Evolutionary conservation across 495 filamentous ascomycete species (phyloP), one percentile per base, ranked within the genome.

Genomic region (Cairneyella variabilis): DNA sequence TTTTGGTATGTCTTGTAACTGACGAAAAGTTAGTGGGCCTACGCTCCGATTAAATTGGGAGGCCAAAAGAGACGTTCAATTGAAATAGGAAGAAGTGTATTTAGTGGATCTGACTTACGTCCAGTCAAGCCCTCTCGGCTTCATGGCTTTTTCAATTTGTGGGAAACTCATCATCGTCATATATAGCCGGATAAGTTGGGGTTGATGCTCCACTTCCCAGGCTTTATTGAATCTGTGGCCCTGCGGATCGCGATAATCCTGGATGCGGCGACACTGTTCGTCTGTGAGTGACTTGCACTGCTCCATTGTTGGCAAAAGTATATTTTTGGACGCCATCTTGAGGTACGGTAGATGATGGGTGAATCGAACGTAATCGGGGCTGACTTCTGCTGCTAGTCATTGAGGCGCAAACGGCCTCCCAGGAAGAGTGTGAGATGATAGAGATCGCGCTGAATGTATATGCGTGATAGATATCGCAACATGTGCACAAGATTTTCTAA

Each of bases 81-180:
- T n/a, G n/a, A n/a, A n/a, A n/a, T n/a, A n/a, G n/a, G n/a, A n/a
- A n/a, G n/a, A n/a, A n/a, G n/a, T n/a, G n/a, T n/a, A n/a, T n/a
- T n/a, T n/a, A n/a, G n/a, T n/a, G n/a, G n/a, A n/a, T n/a, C n/a
- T n/a, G n/a, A 47, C 47, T 50, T 50, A 50, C 47, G 47, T 38
- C 47, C 47, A 50, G 16, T 36, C 27, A 14, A 50, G 32, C 20
- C 7, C 14, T 7, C 23, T 38, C 6, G 47, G n/a, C 47, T 16
- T 39, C 34, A 50, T 50, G 0, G 47, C 32, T 17, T 36, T n/a
- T 26, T 37, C 34, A 14, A 50, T 50, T 11, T 50, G 30, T 1
- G 30, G 30, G 23, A 50, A 50, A 32, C 47, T 50, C 36, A 50
- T 38, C 32, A 36, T 36, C 18, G 47, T 50, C 47, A 50, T 50